Evolutionary conservation across 768 basidiomycete genomes (phyloP).

Genomic region (Tricholomella constricta): DNA sequence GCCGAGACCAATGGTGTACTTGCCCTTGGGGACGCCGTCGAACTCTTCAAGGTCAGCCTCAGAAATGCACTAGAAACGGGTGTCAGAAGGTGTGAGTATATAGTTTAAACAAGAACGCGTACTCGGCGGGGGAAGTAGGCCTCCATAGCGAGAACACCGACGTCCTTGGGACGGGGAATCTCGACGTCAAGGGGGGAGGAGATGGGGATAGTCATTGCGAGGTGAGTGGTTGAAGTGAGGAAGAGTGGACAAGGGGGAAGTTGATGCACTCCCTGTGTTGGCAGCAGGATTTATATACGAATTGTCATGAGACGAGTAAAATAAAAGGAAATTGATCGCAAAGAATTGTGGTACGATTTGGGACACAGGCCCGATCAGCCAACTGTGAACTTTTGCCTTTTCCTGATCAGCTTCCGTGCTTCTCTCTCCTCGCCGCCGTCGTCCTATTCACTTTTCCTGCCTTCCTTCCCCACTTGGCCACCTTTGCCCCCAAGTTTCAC

Average conservation of each 20-base stretch:
- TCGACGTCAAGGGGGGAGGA: slow-evolving; percentile 36
- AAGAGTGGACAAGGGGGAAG: slow-evolving; percentile 13
- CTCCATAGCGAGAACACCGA: slow-evolving; percentile 92
- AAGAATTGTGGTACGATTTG: slow-evolving; percentile 50
- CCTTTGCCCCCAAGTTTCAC: neutral
- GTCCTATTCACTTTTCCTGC: neutral
- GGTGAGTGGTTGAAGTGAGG: slow-evolving; percentile 13
- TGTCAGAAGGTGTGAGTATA: slow-evolving; percentile 6
- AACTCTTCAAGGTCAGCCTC: slow-evolving; percentile 93
- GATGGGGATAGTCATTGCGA: slow-evolving; percentile 44
- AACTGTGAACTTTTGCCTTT: neutral
- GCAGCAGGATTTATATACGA: slow-evolving; percentile 33
- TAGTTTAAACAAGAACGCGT: slow-evolving; percentile 25
- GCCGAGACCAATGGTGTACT: slow-evolving; percentile 98
- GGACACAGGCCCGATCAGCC: slow-evolving; percentile 10
- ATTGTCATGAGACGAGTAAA: slow-evolving; percentile 35
- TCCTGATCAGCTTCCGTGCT: neutral
- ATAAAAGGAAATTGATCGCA: slow-evolving; percentile 34
- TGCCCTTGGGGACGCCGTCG: slow-evolving; percentile 92
- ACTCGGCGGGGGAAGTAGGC: slow-evolving; percentile 94
- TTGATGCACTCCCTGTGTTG: slow-evolving; percentile 12
- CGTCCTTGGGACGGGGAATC: slow-evolving; percentile 79
- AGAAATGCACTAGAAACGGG: slow-evolving; percentile 76
- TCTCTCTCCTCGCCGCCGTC: neutral
- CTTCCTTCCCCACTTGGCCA: neutral